Base-by-base conservation (phyloP, 306 rosid species). In the Erythrophleum fordii region DNA sequence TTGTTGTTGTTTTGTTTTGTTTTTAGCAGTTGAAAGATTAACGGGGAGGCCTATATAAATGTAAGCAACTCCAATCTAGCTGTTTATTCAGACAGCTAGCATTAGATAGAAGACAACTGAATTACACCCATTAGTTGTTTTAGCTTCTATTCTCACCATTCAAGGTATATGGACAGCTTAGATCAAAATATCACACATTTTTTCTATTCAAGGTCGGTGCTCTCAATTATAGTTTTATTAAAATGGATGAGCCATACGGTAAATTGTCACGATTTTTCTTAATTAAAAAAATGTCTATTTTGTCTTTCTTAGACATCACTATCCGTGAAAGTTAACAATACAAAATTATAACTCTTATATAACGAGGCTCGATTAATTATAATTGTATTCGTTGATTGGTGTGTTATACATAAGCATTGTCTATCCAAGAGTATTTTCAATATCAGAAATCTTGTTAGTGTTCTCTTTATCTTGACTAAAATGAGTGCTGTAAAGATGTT, bases 41-140 rank as follows among this genome's bases (percentile, higher is more conserved):
- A 37, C 5, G 42, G 0, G 7, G 8, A 37, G 42, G 42, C 8
- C 42, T 37, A 37, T 14, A 5, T 17, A 48, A 16, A 20, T 14
- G n/a, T 17, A 48, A 16, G 55, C 55, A 48, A 3, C 1, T 12
- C 53, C 5, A 46, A 48, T 48, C 55, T 16, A 53, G 52, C 56
- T n/a, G 52, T 70, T 35, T 31, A 69, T 29, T 67, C 18, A 42
- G 35, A 53, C 53, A 59, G 52, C 37, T 70, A 77, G 61, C 70
- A 29, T 29, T 46, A 26, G 48, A 53, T n/a, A 0, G 45, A 56
- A 44, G 35, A 59, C 44, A 67, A 65, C 34, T 77, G 49, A 66
- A 35, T 72, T 25, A 5, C 14, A 60, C 10, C 31, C 39, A 28
- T 22, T 55, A 20, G 26, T 6, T 3, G 66, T 23, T 56, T 22